phyloP scores from a whole-genome alignment of 2,329 filamentous ascomycete species.

The Monosporascus ibericus region DNA sequence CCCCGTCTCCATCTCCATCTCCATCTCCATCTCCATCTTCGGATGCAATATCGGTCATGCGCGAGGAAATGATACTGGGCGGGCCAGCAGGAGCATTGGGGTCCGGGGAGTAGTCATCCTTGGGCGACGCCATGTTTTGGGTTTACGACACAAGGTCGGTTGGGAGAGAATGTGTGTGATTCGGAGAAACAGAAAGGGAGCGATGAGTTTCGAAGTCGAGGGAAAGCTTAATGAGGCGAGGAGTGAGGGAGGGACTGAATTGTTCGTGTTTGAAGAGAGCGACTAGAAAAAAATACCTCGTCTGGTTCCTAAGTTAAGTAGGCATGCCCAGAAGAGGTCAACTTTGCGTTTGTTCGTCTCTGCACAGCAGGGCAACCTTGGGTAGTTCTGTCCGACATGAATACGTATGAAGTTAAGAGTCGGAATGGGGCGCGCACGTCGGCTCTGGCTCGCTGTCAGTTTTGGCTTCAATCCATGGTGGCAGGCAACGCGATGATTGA shows the following conservation, averaged over 20 bases:
- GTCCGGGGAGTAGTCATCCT: constrained; percentile 32
- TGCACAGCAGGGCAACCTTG: not conserved
- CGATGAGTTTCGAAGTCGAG: not conserved
- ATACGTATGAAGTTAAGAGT: too few species aligned
- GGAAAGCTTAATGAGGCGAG: not conserved
- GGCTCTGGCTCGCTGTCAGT: too few species aligned
- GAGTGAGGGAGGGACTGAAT: not conserved
- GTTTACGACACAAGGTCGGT: constrained; percentile 15
- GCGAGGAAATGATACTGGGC: constrained; percentile 64
- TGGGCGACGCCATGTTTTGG: constrained; percentile 21
- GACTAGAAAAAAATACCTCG: not conserved
- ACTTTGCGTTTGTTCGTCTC: not conserved
- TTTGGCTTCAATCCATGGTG: too few species aligned
- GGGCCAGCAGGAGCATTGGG: constrained; percentile 42
- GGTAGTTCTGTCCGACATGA: not conserved
- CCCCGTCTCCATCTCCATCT: constrained; percentile 34
- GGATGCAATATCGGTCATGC: constrained; percentile 60
- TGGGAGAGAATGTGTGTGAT: too few species aligned
- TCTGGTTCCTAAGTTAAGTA: constrained; percentile 13
- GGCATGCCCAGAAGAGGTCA: constrained; percentile 30
- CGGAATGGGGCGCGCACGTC: too few species aligned
- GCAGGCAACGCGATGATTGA: too few species aligned
- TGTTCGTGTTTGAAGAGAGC: not conserved
- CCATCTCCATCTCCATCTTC: constrained; percentile 48
- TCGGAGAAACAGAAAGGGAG: not conserved